Evolutionary conservation across 2,329 filamentous ascomycete genomes (phyloP).

Genomic region (Exophiala spinifera): DNA sequence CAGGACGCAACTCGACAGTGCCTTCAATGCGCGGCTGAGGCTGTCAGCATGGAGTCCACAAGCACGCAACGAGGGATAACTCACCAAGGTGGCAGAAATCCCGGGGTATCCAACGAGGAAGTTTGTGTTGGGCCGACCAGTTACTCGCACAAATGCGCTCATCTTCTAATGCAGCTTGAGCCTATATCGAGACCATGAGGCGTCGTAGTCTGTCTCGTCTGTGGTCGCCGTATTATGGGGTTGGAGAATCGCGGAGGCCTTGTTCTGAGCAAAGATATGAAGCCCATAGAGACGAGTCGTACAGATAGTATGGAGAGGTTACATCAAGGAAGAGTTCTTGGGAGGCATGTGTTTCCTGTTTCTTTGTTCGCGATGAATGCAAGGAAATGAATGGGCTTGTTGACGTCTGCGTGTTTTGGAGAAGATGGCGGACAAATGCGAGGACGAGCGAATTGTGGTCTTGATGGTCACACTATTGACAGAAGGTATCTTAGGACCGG

Average conservation of each 20-base stretch:
- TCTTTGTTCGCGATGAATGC: background rate
- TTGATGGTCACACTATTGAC: background rate
- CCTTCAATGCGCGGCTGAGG: conserved; percentile 89
- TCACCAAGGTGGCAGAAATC: conserved; percentile 93
- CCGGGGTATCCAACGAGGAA: conserved; percentile 96
- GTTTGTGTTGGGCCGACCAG: conserved; percentile 92
- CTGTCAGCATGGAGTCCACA: conserved; percentile 21
- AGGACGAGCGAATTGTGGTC: background rate
- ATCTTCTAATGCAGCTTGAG: conserved; percentile 42
- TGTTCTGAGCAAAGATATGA: conserved; percentile 21
- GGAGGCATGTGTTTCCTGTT: background rate
- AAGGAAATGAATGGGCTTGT: background rate
- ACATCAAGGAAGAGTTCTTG: conserved; percentile 12
- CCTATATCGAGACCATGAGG: conserved; percentile 22
- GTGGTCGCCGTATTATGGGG: conserved; percentile 10
- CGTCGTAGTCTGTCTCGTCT: conserved; percentile 10
- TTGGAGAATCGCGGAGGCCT: conserved; percentile 19
- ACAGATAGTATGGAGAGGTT: background rate
- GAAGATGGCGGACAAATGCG: background rate
- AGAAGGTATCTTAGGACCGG: background rate
- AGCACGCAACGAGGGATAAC: conserved; percentile 39
- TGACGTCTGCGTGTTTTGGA: conserved; percentile 1
- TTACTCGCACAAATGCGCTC: conserved; percentile 89
- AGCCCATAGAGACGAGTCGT: conserved; percentile 26
- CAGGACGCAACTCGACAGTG: conserved; percentile 92